phyloP scores from a whole-genome alignment of 2,329 filamentous ascomycete species.

The Clonostachys sp. region DNA sequence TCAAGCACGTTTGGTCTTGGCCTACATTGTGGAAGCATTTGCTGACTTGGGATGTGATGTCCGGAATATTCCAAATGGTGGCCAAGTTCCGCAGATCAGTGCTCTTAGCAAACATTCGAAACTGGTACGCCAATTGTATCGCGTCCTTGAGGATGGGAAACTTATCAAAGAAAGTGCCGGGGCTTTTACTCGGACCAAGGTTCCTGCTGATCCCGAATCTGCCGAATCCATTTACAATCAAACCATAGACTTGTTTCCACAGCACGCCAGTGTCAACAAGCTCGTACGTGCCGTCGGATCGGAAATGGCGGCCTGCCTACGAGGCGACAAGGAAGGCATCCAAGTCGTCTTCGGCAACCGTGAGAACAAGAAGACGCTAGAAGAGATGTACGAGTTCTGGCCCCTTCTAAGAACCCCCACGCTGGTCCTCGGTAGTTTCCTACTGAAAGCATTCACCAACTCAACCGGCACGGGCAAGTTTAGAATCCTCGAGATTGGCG shows the following conservation, averaged over 20 bases:
- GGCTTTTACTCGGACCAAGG: too few relatives aligned
- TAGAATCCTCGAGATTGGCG: conserved; percentile 36
- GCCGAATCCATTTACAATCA: too few relatives aligned
- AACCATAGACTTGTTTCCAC: conserved; percentile 13
- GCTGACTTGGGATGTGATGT: not conserved
- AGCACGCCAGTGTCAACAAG: conserved; percentile 20
- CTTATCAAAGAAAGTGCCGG: too few relatives aligned
- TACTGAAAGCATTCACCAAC: conserved; percentile 3
- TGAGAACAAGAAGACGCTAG: conserved; percentile 16
- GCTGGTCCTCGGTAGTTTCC: conserved; percentile 10
- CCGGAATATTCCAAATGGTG: conserved; percentile 1
- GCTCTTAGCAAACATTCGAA: too few relatives aligned
- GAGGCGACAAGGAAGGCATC: conserved; percentile 25
- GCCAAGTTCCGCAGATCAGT: too few relatives aligned
- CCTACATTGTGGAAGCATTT: conserved; percentile 2
- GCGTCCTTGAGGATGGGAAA: too few relatives aligned
- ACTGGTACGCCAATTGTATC: too few relatives aligned
- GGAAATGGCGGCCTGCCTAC: conserved; percentile 28
- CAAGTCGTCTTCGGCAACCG: conserved; percentile 28
- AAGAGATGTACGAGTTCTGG: conserved; percentile 26
- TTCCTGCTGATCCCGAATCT: too few relatives aligned
- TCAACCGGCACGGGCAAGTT: conserved; percentile 8
- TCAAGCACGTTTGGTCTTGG: not conserved
- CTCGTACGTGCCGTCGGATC: conserved; percentile 24
- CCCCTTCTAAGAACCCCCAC: conserved; percentile 15